These are phyloP conservation scores for Clonostachys rhizophaga DNA, from an alignment of 2,329 filamentous ascomycete genomes.

Conservation along the genomic window DNA sequence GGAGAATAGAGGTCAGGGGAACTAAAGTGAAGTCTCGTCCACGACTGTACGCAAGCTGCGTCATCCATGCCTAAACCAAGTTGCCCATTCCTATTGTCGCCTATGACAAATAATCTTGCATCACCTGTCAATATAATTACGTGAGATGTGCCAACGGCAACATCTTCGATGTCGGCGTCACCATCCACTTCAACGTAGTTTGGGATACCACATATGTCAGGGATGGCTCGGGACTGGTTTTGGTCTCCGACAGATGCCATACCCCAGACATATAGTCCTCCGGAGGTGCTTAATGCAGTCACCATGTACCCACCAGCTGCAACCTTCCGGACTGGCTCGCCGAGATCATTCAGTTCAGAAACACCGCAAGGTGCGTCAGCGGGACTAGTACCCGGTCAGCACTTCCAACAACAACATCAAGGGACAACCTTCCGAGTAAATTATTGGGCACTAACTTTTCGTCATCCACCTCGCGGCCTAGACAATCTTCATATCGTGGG, in stretches of 20 bases:
- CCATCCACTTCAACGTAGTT: conserved; percentile 39
- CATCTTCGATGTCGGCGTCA: conserved; percentile 47
- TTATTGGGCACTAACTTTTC: background rate
- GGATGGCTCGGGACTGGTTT: conserved; percentile 23
- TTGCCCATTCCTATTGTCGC: conserved; percentile 54
- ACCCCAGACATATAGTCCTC: conserved; percentile 61
- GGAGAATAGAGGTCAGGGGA: conserved; percentile 16
- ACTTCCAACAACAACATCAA: background rate
- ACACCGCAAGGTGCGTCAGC: conserved; percentile 35
- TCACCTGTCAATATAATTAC: conserved; percentile 48
- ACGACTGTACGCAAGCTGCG: conserved; percentile 12
- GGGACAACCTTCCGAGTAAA: conserved; percentile 15
- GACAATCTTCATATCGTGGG: conserved; percentile 47
- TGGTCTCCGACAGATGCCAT: conserved; percentile 11
- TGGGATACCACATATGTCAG: conserved; percentile 23
- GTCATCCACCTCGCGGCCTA: conserved; percentile 42
- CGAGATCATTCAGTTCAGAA: conserved; percentile 43
- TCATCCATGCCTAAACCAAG: conserved; percentile 36
- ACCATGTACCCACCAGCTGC: conserved; percentile 51
- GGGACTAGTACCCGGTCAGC: conserved; percentile 23
- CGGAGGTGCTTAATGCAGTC: conserved; percentile 51
- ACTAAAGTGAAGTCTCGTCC: conserved; percentile 27
- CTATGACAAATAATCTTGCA: conserved; percentile 48
- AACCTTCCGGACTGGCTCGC: conserved; percentile 47
- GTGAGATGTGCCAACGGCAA: conserved; percentile 54